Evolutionary conservation across 31 red algal genomes (phyloP).

Genomic region (Porphyra umbilicalis): DNA sequence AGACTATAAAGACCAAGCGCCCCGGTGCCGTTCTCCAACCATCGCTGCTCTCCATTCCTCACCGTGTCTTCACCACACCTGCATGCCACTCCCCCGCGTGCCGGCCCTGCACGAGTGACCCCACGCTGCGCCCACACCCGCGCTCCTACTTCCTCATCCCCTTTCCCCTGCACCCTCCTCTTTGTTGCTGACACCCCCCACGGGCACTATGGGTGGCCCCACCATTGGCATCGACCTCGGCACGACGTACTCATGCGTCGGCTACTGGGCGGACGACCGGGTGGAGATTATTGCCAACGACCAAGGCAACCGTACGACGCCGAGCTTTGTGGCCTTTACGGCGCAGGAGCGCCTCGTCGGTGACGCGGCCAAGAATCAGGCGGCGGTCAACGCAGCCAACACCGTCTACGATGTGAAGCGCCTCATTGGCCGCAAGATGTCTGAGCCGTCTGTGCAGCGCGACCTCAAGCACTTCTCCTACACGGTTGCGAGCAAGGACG

Average conservation of each 20-base stretch:
- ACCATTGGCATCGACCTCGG: slow-evolving; percentile 98
- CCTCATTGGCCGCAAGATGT: slow-evolving; percentile 91
- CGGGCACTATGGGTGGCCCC: slow-evolving; percentile 8
- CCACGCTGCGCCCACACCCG: too few relatives aligned
- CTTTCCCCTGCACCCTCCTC: neutral
- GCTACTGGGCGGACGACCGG: slow-evolving; percentile 85
- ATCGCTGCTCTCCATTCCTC: too few relatives aligned
- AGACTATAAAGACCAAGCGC: too few relatives aligned
- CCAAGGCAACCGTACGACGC: slow-evolving; percentile 98
- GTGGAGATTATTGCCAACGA: slow-evolving; percentile 99
- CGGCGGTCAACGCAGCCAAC: slow-evolving; percentile 94
- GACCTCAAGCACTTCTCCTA: slow-evolving; percentile 98
- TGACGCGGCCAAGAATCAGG: slow-evolving; percentile 99
- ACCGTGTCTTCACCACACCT: too few relatives aligned
- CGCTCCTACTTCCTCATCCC: neutral
- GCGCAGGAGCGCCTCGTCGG: slow-evolving; percentile 95
- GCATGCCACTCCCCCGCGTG: too few relatives aligned
- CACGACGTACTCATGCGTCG: slow-evolving; percentile 99
- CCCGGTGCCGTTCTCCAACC: too few relatives aligned
- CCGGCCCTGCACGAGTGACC: too few relatives aligned
- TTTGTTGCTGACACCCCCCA: neutral
- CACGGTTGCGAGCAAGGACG: slow-evolving; percentile 75
- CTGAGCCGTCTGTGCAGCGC: slow-evolving; percentile 89
- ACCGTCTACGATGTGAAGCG: slow-evolving; percentile 99
- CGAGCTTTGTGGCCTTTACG: slow-evolving; percentile 99